A percentile compares a stretch with the other conserved stretches of the same genome.
phyloP scores from a whole-genome alignment of 805 yeast genomes.

The Ogataea philodendri region DNA sequence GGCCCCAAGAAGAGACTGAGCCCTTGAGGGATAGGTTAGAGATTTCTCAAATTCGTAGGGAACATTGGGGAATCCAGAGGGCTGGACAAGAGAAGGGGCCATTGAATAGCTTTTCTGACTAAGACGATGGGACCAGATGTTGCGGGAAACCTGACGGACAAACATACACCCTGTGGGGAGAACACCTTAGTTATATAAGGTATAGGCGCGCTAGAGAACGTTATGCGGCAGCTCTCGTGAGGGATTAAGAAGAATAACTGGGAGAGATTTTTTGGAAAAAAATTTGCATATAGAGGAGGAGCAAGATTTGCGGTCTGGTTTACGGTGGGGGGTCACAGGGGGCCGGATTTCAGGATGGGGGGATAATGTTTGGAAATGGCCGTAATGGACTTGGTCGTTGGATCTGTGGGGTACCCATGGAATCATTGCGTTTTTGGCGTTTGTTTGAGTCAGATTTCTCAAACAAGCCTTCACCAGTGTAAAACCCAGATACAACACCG shows the following conservation, averaged over 20 bases:
- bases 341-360: too few species aligned
- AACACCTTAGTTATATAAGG: constrained; percentile 15
- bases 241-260: constrained; percentile 7
- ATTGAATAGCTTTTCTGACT: constrained; percentile 5
- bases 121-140: not conserved
- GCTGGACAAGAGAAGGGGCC: constrained; percentile 7
- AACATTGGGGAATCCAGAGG: constrained; percentile 1
- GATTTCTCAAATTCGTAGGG: not conserved
- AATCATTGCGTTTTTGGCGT: too few species aligned
- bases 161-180: constrained; percentile 12
- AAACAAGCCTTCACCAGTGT: not conserved
- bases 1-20: constrained; percentile 13
- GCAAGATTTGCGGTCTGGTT: not conserved
- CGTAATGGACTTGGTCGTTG: too few species aligned
- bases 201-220: constrained; percentile 22
- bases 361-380: too few species aligned
- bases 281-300: constrained; percentile 2
- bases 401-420: too few species aligned
- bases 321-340: too few species aligned
- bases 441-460: too few species aligned
- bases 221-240: constrained; percentile 56
- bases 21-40: not conserved
- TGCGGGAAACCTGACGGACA: constrained; percentile 7
- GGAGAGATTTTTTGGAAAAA: constrained; percentile 4
- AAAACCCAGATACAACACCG: constrained; percentile 9